phyloP scores from a whole-genome alignment of 2,329 filamentous ascomycete species.

The Calonectria honghensis region DNA sequence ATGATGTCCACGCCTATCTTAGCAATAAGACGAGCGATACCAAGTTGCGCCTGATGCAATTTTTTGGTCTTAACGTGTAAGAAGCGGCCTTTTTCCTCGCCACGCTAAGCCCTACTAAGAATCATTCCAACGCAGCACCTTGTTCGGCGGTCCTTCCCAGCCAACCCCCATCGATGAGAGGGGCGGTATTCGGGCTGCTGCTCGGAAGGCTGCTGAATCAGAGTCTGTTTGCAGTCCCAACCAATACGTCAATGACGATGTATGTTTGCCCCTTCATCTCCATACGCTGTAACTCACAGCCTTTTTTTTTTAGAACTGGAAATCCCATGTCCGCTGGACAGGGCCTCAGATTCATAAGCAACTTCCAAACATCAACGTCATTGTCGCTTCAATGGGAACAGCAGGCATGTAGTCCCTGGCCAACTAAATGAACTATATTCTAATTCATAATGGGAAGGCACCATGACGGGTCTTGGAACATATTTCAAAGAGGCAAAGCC shows the following conservation, averaged over 20 bases:
- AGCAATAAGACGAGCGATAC: constrained; percentile 68
- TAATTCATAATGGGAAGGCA: constrained; percentile 48
- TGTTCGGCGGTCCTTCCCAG: constrained; percentile 59
- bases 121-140: constrained; percentile 46
- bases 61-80: constrained; percentile 60
- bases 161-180: constrained; percentile 58
- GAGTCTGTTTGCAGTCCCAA: constrained; percentile 57
- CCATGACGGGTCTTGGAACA: constrained; percentile 69
- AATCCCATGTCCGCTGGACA: constrained; percentile 74
- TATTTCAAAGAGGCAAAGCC: constrained; percentile 72
- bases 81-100: neutral
- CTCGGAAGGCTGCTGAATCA: constrained; percentile 56
- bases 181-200: constrained; percentile 57
- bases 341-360: constrained; percentile 75
- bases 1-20: constrained; percentile 65
- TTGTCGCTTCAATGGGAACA: constrained; percentile 75
- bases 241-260: constrained; percentile 60
- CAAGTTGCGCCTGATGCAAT: constrained; percentile 58
- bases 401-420: constrained; percentile 44
- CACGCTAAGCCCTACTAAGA: constrained; percentile 23
- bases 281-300: neutral
- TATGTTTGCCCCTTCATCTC: constrained; percentile 30
- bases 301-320: constrained; percentile 65
- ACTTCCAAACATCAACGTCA: constrained; percentile 72
- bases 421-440: too few relatives aligned